phyloP scores from a whole-genome alignment of 163 green algal species.

The Scenedesmus sp. region DNA sequence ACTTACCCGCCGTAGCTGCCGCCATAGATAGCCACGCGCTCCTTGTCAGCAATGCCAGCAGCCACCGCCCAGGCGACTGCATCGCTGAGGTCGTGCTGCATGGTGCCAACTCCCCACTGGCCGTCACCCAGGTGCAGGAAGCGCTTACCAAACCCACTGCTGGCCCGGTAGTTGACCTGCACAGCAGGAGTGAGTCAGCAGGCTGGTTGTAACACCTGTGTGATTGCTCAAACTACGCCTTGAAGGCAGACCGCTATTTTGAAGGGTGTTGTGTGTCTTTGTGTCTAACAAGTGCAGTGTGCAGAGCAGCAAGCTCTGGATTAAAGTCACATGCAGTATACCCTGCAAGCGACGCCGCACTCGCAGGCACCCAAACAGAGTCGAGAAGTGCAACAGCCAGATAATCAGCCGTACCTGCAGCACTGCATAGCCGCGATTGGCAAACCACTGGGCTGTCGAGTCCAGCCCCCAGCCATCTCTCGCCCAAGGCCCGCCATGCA shows the following conservation, averaged over 20 bases:
- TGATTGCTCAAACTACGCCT: neutral
- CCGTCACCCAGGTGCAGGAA: slow-evolving; percentile 60
- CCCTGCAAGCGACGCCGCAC: too few species aligned
- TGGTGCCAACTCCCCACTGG: slow-evolving; percentile 55
- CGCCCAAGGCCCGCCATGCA: slow-evolving; percentile 44
- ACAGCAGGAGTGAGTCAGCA: neutral
- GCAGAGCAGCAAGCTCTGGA: neutral
- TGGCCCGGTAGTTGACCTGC: slow-evolving; percentile 56
- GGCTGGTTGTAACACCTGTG: too few species aligned
- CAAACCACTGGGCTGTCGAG: slow-evolving; percentile 53
- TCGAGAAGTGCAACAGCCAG: neutral
- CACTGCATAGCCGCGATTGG: slow-evolving; percentile 63
- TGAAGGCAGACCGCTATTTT: neutral
- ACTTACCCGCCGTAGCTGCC: slow-evolving; percentile 60
- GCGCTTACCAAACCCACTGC: slow-evolving; percentile 61
- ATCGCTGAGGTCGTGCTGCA: slow-evolving; percentile 63
- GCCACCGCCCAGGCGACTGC: slow-evolving; percentile 53
- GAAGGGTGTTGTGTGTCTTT: neutral
- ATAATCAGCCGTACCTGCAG: slow-evolving; percentile 43
- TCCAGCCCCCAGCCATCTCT: slow-evolving; percentile 52
- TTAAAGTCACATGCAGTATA: too few species aligned
- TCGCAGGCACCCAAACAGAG: too few species aligned
- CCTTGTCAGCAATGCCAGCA: slow-evolving; percentile 57
- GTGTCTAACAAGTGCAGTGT: neutral
- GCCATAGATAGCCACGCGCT: slow-evolving; percentile 5